These are phyloP conservation scores for Carex sylvatica DNA, from an alignment of 202 grass and related monocot species.

Conservation along the genomic window DNA sequence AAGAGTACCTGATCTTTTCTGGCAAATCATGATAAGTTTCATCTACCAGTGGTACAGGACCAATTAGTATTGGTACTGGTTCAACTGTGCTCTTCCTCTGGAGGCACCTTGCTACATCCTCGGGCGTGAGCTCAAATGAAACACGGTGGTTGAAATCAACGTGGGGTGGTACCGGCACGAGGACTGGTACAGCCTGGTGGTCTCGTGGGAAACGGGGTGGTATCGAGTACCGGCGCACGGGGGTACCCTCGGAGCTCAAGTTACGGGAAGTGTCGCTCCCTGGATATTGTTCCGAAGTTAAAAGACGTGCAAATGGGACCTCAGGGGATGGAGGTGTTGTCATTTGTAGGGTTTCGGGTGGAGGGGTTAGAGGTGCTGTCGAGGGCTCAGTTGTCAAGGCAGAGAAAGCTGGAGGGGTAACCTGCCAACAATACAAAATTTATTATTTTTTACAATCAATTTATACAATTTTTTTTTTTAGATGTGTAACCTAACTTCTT, in stretches of 20 bases:
- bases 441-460: not conserved
- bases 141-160: constrained; percentile 62
- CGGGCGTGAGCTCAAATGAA: constrained; percentile 85
- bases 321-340: constrained; percentile 88
- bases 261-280: constrained; percentile 32
- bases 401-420: constrained; percentile 80
- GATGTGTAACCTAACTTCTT: not conserved
- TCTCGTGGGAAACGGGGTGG: constrained; percentile 1
- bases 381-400: constrained; percentile 92
- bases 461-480: not conserved
- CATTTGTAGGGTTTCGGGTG: constrained; percentile 72
- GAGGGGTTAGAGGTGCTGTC: constrained; percentile 87
- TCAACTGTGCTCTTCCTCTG: constrained; percentile 64
- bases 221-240: constrained; percentile 26
- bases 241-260: constrained; percentile 36
- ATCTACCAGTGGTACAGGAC: constrained; percentile 39
- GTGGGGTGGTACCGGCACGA: constrained; percentile 15
- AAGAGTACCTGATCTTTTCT: constrained; percentile 67
- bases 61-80: constrained; percentile 28
- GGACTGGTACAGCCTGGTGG: not conserved
- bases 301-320: constrained; percentile 87
- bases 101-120: constrained; percentile 84
- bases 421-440: constrained; percentile 8
- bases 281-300: constrained; percentile 46
- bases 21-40: constrained; percentile 78